Evolutionary conservation across 441 rosid genomes (phyloP).

Genomic region (Gossypium gossypioides): DNA sequence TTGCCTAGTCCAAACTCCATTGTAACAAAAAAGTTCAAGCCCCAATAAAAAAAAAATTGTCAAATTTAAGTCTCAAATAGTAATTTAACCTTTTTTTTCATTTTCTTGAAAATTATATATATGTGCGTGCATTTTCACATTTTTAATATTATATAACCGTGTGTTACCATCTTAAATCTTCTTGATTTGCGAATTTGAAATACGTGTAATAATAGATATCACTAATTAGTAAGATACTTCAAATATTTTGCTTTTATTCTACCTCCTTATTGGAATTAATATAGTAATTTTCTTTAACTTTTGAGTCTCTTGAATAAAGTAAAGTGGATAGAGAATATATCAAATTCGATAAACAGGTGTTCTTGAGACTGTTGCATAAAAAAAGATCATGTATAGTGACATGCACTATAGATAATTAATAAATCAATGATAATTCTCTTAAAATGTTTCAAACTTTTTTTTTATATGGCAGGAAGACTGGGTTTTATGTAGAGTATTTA

Average conservation of each 20-base stretch:
- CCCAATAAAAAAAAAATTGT: too few species aligned
- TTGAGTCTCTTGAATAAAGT: background rate
- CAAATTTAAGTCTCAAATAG: too few species aligned
- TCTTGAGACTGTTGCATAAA: background rate
- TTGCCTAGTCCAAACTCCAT: too few species aligned
- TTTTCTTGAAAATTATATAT: too few species aligned
- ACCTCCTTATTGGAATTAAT: background rate
- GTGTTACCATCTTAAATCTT: background rate
- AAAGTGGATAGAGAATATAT: background rate
- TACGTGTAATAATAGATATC: background rate
- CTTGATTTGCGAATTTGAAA: background rate
- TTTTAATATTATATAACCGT: too few species aligned
- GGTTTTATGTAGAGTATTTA: slow-evolving; percentile 85
- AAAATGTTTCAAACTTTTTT: background rate
- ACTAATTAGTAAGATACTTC: too few species aligned
- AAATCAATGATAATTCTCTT: background rate
- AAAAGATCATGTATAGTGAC: background rate
- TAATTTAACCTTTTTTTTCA: too few species aligned
- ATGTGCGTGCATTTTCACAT: too few species aligned
- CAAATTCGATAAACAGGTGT: background rate
- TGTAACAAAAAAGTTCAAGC: too few species aligned
- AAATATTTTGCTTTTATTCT: background rate
- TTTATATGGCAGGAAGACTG: slow-evolving; percentile 64
- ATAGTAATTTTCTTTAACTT: background rate
- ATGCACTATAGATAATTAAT: background rate